Base-by-base conservation (phyloP, 2,329 filamentous ascomycete species). In the Fusarium phyllophilum region DNA sequence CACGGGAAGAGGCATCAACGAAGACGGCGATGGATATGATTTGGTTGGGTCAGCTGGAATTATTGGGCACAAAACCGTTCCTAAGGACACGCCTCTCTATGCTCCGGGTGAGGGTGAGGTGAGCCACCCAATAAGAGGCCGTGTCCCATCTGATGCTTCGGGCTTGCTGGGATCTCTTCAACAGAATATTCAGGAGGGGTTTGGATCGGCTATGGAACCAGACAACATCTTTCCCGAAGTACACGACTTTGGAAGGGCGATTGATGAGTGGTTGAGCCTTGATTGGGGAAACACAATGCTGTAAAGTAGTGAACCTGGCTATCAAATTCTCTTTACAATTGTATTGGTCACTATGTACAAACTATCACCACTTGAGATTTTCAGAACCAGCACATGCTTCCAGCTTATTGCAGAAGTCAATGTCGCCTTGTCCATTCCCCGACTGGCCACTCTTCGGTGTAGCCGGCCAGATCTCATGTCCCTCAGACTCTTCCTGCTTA, bases 251-350 rank as follows among this genome's bases (percentile, higher is more conserved):
- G 41, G 60, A 2, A 58, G 60, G 18, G 60, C 60, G 1, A 63
- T 63, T 29, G 60, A 63, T 9, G 60, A 63, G n/a, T 63, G 60
- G 60, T 3, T 63, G 2, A 63, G 52, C 6, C 41, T 63, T 6
- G 60, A 63, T 9, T 63, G 52, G 60, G 60, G 17, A 4, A 62
- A 56, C 7, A 18, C 49, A 8, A 31, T 62, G 15, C 14, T 45
- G 15, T 62, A 9, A 20, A 13, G 13, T 11, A 34, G 6, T 14
- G 22, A 17, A 5, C 14, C 3, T 11, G 12, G 15, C 11, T 48
- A 49, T 18, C 8, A 22, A 12, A 18, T 18, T n/a, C 0, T 33
- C 1, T 9, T 2, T n/a, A 3, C 0, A 9, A 5, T 1, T 18
- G 2, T 8, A 48, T 11, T 29, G 18, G 12, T 24, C 11, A 10